Percentiles rank a stretch among this genome's conserved stretches.
Conservation (phyloP, 495 filamentous ascomycete species). For the Penicillium argentinense region DNA sequence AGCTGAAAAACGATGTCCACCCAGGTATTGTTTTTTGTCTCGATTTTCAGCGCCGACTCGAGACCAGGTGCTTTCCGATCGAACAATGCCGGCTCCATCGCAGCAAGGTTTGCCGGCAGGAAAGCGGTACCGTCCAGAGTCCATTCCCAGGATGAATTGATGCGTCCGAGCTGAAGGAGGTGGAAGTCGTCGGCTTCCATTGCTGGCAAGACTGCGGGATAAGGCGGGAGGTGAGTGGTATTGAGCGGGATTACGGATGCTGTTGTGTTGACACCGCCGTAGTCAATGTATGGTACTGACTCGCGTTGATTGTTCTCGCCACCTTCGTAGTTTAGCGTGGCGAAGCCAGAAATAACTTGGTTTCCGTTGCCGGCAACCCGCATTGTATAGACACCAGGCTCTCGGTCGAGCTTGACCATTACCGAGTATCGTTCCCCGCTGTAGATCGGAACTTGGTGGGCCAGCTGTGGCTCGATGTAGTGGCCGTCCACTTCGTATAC, state of each 20-base stretch:
- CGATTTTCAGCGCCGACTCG: conserved; percentile 36
- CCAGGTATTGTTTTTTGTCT: conserved; percentile 50
- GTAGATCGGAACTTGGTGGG: conserved; percentile 26
- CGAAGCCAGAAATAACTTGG: conserved; percentile 35
- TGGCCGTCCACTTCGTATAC: conserved; percentile 44
- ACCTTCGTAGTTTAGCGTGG: conserved; percentile 30
- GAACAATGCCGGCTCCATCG: conserved; percentile 34
- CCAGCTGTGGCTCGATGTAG: conserved; percentile 35
- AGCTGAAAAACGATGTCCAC: conserved; percentile 51
- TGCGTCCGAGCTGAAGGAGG: conserved; percentile 33
- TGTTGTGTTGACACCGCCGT: conserved; percentile 35
- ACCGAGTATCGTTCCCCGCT: conserved; percentile 37
- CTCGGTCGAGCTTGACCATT: conserved; percentile 38
- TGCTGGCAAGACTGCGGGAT: conserved; percentile 30
- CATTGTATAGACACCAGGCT: conserved; percentile 31
- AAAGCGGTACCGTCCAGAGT: conserved; percentile 33
- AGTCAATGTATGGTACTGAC: conserved; percentile 36
- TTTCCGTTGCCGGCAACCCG: conserved; percentile 29
- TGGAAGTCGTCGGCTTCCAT: conserved; percentile 34
- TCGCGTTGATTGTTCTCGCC: conserved; percentile 7
- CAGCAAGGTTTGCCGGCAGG: conserved; percentile 12
- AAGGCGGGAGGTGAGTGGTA: conserved; percentile 31
- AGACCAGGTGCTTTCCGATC: conserved; percentile 18
- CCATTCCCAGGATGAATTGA: conserved; percentile 40
- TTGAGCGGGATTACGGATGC: conserved; percentile 32